Percentiles rank a stretch among this genome's conserved stretches.
Evolutionary conservation across 805 yeast genomes (phyloP).

Genomic region (Deakozyma indianensis): DNA sequence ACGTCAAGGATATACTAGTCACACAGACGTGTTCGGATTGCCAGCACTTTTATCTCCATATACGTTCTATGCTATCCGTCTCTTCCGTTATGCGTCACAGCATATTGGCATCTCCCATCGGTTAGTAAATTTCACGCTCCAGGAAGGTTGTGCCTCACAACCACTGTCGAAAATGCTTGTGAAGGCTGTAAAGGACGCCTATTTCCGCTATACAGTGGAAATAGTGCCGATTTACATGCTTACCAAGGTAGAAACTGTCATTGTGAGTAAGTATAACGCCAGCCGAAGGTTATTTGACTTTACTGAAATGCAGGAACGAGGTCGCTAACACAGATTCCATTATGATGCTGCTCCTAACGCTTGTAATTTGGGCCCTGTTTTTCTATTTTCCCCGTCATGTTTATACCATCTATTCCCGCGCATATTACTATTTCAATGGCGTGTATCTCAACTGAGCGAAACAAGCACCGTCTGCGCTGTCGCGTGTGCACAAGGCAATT

Average conservation of each 20-base stretch:
- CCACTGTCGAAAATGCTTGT: neutral
- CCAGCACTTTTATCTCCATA: too few species aligned
- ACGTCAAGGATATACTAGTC: too few species aligned
- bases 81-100: too few species aligned
- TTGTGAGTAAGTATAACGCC: neutral
- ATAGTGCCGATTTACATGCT: neutral
- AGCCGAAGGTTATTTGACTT: too few species aligned
- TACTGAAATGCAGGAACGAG: too few species aligned
- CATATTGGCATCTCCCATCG: too few species aligned
- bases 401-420: slow-evolving; percentile 1
- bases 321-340: slow-evolving; percentile 1
- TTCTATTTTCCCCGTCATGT: slow-evolving; percentile 2
- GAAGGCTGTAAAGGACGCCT: neutral
- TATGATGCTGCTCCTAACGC: slow-evolving; percentile 4
- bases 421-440: slow-evolving; percentile 5
- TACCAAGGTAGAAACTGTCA: neutral
- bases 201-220: neutral
- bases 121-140: too few species aligned
- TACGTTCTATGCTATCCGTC: too few species aligned
- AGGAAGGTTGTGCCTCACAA: too few species aligned
- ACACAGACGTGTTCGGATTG: too few species aligned
- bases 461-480: too few species aligned
- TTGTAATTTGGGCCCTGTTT: slow-evolving; percentile 7
- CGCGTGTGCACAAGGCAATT: too few species aligned
- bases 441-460: slow-evolving; percentile 5